Conservation (phyloP, 2,329 filamentous ascomycete species). For the Curvularia verruculosa region DNA sequence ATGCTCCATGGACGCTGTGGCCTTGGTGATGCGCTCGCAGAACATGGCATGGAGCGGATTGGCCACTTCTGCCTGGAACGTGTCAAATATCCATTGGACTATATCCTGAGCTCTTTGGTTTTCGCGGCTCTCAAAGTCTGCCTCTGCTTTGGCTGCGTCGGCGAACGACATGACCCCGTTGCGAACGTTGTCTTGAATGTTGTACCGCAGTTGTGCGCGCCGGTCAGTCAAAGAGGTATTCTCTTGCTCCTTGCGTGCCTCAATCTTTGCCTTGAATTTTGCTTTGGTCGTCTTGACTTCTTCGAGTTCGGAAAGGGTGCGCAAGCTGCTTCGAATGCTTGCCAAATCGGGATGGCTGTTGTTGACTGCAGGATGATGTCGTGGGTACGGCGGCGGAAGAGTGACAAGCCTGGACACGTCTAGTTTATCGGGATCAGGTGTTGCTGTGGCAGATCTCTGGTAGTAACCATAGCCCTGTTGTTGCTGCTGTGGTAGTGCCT, state of each 20-base stretch:
- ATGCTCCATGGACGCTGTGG: constrained; percentile 78
- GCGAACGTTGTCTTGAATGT: constrained; percentile 79
- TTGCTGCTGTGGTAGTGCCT: constrained; percentile 29
- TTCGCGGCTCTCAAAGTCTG: constrained; percentile 74
- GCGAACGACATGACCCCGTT: constrained; percentile 80
- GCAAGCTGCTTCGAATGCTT: constrained; percentile 74
- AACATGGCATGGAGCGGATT: constrained; percentile 81
- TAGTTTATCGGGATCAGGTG: constrained; percentile 63
- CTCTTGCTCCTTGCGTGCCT: constrained; percentile 60
- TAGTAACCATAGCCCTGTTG: constrained; percentile 49
- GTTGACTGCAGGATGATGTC: constrained; percentile 93
- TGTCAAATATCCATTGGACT: constrained; percentile 80
- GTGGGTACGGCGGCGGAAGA: constrained; percentile 88
- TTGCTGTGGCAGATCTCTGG: constrained; percentile 49
- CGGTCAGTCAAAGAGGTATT: constrained; percentile 63
- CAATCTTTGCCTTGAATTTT: constrained; percentile 57
- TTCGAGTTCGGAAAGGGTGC: constrained; percentile 73
- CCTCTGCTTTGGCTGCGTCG: constrained; percentile 81
- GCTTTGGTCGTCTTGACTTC: constrained; percentile 74
- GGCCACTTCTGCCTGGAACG: constrained; percentile 83
- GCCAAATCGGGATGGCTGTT: constrained; percentile 93
- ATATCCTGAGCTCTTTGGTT: constrained; percentile 72
- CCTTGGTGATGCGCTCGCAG: constrained; percentile 73
- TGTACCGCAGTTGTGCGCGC: constrained; percentile 70
- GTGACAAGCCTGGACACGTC: constrained; percentile 94